Evolutionary conservation across 1,284 basidiomycete genomes (phyloP), one percentile per base, ranked within the genome.

Genomic region (Heterobasidion irregulare): DNA sequence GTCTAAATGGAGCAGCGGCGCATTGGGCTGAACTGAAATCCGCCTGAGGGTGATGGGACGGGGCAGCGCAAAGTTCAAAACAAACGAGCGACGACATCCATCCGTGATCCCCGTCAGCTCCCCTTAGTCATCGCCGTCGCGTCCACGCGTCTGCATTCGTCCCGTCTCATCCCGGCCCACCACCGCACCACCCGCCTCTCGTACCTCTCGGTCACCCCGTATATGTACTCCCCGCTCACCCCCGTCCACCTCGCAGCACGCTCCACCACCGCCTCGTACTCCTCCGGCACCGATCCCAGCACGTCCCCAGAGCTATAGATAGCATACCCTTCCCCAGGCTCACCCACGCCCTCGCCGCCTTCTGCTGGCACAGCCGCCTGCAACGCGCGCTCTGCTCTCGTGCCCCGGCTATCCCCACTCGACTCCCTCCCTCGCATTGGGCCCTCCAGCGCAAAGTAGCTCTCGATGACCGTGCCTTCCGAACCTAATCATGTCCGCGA

Each of bases 241-340:
- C 85, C 83, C 6, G 74, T 67, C 75, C 81, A 82, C 44, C 61
- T 55, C 8, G 76, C 78, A 0, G 73, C 80, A 19, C 75, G 74
- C 35, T 65, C 64, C 2, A 86, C 58, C 7, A 91, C 70, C 45
- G 66, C 51, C 47, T 68, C 70, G 57, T 79, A 78, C 52, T 79
- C 79, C 9, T 64, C 70, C 8, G 77, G 73, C 45, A 85, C 57
- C n/a, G 67, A 68, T 47, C 88, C 89, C 46, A 80, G 67, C 48
- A 79, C 70, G 61, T 89, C 87, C 32, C 72, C 72, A 19, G 74
- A 72, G 45, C 78, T 74, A 69, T 81, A 86, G 56, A 89, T 78
- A 56, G 71, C 70, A 69, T 86, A 84, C 54, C 65, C 66, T 59
- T 78, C 75, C 2, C 83, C 85, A 8, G 83, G 77, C 61, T 68